Conservation (phyloP, 2,329 filamentous ascomycete genomes). For the Neonectria ditissima region DNA sequence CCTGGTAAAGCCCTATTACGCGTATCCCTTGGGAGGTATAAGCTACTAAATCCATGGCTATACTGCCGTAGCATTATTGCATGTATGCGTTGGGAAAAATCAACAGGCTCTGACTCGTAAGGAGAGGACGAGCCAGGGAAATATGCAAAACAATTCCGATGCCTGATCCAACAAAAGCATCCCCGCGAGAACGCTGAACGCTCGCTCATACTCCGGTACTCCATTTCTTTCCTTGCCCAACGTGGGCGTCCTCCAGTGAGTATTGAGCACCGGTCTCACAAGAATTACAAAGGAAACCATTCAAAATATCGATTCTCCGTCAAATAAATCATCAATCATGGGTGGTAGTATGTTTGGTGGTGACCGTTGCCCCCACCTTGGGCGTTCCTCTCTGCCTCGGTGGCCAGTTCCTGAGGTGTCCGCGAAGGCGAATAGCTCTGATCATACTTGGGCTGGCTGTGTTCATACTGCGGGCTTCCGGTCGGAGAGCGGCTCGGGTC, state of each 20-base stretch:
- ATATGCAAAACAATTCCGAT: slow-evolving; percentile 6
- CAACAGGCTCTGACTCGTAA: slow-evolving; percentile 7
- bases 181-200: slow-evolving; percentile 13
- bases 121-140: slow-evolving; percentile 10
- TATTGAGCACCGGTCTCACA: slow-evolving; percentile 15
- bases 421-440: slow-evolving; percentile 34
- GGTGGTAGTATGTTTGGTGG: slow-evolving; percentile 45
- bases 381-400: slow-evolving; percentile 31
- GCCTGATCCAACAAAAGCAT: slow-evolving; percentile 5
- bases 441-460: slow-evolving; percentile 33
- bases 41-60: slow-evolving; percentile 6
- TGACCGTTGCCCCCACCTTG: slow-evolving; percentile 23
- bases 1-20: slow-evolving; percentile 13
- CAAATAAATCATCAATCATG: slow-evolving; percentile 20
- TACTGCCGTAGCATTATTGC: slow-evolving; percentile 17
- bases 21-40: slow-evolving; percentile 1
- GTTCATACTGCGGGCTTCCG: slow-evolving; percentile 35
- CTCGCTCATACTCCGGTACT: slow-evolving; percentile 32
- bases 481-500: slow-evolving; percentile 39
- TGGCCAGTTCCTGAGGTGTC: slow-evolving; percentile 42
- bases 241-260: slow-evolving; percentile 8
- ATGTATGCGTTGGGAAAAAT: slow-evolving; percentile 12
- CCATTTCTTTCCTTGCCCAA: slow-evolving; percentile 20
- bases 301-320: slow-evolving; percentile 2
- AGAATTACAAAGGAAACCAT: slow-evolving; percentile 14